Evolutionary conservation across 192 early-diverging fungal species (phyloP).

Genomic region (Geranomyces michiganensis): DNA sequence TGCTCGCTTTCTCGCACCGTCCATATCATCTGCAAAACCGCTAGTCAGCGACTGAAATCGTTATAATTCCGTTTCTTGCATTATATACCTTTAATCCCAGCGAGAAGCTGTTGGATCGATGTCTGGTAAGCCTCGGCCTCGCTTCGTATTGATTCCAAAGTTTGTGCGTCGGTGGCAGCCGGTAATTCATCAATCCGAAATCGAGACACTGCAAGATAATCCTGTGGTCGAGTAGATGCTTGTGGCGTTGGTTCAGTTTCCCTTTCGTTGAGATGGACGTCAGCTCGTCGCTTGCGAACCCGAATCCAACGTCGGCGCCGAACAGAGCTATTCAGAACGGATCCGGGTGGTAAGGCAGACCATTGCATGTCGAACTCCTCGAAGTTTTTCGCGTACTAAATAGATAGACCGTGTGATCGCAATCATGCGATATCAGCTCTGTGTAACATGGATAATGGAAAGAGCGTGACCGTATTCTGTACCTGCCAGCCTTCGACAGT

Average conservation of each 20-base stretch:
- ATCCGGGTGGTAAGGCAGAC: slow-evolving; percentile 37
- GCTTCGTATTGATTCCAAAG: slow-evolving; percentile 18
- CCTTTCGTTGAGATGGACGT: slow-evolving; percentile 33
- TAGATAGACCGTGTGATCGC: too few relatives aligned
- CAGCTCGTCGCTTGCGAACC: slow-evolving; percentile 71
- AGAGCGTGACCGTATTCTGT: slow-evolving; percentile 48
- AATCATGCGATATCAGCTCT: too few relatives aligned
- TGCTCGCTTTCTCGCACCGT: slow-evolving; percentile 43
- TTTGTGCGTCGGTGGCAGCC: not conserved
- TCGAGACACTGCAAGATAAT: slow-evolving; percentile 42
- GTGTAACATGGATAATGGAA: slow-evolving; percentile 50
- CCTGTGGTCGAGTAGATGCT: slow-evolving; percentile 3
- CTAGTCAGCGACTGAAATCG: not conserved
- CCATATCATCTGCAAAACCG: not conserved
- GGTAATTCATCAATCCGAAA: slow-evolving; percentile 21
- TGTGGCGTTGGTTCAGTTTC: not conserved
- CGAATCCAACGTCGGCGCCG: slow-evolving; percentile 75
- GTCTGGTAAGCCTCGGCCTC: slow-evolving; percentile 57
- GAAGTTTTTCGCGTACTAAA: slow-evolving; percentile 25
- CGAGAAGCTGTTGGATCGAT: slow-evolving; percentile 64
- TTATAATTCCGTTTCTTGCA: not conserved
- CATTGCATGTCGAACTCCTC: slow-evolving; percentile 51
- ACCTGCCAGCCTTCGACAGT: slow-evolving; percentile 70
- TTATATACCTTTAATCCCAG: slow-evolving; percentile 63
- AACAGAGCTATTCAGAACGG: slow-evolving; percentile 58